Evolutionary conservation across 192 early-diverging fungal species (phyloP), one percentile per base, ranked within the genome.

Genomic region (Coemansia sp.): DNA sequence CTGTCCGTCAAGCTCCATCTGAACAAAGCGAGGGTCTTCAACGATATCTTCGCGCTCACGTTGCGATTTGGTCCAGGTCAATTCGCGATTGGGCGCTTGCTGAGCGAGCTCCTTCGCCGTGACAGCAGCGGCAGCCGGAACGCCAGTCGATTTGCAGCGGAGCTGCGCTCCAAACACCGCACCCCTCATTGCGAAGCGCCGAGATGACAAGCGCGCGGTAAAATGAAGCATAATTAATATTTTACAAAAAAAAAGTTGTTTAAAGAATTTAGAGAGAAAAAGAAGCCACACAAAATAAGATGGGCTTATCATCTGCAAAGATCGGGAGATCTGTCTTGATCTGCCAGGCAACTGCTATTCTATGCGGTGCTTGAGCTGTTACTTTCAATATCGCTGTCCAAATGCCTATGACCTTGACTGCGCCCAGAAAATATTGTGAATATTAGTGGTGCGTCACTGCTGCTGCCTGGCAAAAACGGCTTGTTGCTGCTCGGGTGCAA

Each of bases 11-110:
- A 96, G 75, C 69, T 96, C 90, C 29, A 86, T 89, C 75, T 96
- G 93, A 47, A 95, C 91, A 82, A 96, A 98, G 73, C 94, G 88
- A 52, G 94, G 92, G 31, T 94, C 94, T 54, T 77, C 67, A 74
- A 93, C 88, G 31, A 94, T 92, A 13, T 80, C 72, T 11, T 62
- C 62, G 84, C 92, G 92, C 52, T 89, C 82, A 63, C 89, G 84
- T 84, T 98, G 96, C 68, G 73, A 85, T 64, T 78, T 67, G 67
- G 92, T 91, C 96, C 96, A 98, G 24, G 91, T 88, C 7, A 75
- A 66, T 13, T 76, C 83, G 73, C 91, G 89, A 80, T 96, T 95
- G 47, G 86, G 77, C 12, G 96, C 86, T 81, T 97, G 96, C 73
- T 87, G 72, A 11, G 73, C 73, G 47, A 80, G 76, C 63, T 85